Evolutionary conservation across 2,329 filamentous ascomycete species (phyloP), one percentile per base, ranked within the genome.

Genomic region (Xylariomycetidae sp.): DNA sequence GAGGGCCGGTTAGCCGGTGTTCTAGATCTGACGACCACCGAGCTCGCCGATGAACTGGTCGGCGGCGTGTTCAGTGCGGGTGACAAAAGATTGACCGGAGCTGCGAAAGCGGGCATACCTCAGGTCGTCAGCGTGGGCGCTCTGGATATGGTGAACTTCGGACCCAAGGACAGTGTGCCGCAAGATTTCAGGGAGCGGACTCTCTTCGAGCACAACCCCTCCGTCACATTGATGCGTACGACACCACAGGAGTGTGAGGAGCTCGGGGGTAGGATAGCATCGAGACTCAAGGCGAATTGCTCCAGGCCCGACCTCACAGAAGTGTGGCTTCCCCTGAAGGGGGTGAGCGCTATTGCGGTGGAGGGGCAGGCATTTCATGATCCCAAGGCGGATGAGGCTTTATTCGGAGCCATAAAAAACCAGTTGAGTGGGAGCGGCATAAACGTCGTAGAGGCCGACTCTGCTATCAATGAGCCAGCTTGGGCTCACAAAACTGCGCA

Each of bases 1-100:
- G 73, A 80, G 44, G 66, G 65, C 0, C 58, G 63, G n/a, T 61
- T 87, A 2, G 77, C 84, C 46, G 82, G 74, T 1, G 69, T 85
- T 0, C 58, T 85, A 4, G 82, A 87, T 48, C 57, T 86, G n/a
- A 86, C 82, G 0, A 85, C 81, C 0, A 83, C 80, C 0, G 82
- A 87, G 48, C 67, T 84, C 13, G 74, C 73, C 27, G 82, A 86
- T 47, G 60, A 77, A 29, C 42, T 84, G 1, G 70, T 73, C 12
- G 82, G 78, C 1, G 81, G 82, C 1, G 67, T 77, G 3, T 70
- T 86, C 60, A 70, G 67, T 18, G 80, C 80, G 0, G 79, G 76
- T 0, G 59, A 66, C 2, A 48, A 61, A 5, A 64, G 82, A 15
- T 62, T 87, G 2, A 67, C 71, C 15, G 75, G 77, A 0, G 77